Conservation (phyloP, 192 early-diverging fungal species). For the Coemansia sp. region DNA sequence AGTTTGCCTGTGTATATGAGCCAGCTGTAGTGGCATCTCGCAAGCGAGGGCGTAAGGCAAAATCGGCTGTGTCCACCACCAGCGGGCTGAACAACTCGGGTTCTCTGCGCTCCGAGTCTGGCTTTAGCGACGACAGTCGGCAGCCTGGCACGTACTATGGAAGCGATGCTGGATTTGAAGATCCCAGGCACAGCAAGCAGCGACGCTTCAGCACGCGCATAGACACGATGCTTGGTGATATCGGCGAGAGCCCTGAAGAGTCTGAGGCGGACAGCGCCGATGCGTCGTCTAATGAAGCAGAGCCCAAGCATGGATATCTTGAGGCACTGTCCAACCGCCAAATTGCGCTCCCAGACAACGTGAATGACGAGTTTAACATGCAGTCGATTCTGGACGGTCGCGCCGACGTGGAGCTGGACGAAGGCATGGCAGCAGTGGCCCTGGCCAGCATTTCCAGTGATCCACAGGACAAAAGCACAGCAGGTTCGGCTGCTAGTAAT, state of each 20-base stretch:
- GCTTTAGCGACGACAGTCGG: slow-evolving; percentile 11
- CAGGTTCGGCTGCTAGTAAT: neutral
- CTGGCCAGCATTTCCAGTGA: slow-evolving; percentile 13
- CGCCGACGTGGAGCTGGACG: slow-evolving; percentile 12
- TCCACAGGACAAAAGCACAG: neutral
- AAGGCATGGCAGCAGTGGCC: slow-evolving; percentile 15
- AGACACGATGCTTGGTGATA: slow-evolving; percentile 8
- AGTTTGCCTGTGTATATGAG: slow-evolving; percentile 47
- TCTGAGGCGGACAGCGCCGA: slow-evolving; percentile 26
- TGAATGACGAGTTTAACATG: slow-evolving; percentile 11
- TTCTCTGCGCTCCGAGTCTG: slow-evolving; percentile 16
- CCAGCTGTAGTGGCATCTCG: slow-evolving; percentile 23
- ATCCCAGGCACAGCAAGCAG: slow-evolving; percentile 11
- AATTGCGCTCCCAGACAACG: slow-evolving; percentile 44
- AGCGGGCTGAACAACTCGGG: neutral
- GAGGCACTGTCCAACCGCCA: slow-evolving; percentile 47
- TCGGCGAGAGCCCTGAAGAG: slow-evolving; percentile 9
- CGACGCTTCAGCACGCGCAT: slow-evolving; percentile 8
- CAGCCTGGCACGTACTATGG: slow-evolving; percentile 2
- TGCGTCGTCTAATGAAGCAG: slow-evolving; percentile 15
- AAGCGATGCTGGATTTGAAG: neutral
- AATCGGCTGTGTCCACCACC: slow-evolving; percentile 1
- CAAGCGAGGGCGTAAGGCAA: slow-evolving; percentile 37
- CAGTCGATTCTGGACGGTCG: slow-evolving; percentile 18
- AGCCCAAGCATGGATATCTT: slow-evolving; percentile 17